These are phyloP conservation scores for Penicillium oxalicum DNA, from an alignment of 2,329 filamentous ascomycete species.

Conservation along the genomic window DNA sequence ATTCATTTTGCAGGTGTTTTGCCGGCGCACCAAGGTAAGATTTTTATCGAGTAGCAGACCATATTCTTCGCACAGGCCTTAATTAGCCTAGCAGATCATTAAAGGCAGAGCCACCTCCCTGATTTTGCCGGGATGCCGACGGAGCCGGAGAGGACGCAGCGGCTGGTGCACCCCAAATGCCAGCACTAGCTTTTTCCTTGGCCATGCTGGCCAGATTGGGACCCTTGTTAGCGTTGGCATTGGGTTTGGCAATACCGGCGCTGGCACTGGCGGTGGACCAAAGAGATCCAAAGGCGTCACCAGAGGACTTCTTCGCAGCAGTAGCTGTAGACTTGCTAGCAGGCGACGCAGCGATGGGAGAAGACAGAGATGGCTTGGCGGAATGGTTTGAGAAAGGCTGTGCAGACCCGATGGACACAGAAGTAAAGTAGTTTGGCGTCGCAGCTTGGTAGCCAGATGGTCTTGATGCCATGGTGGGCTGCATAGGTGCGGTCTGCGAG, in stretches of 20 bases:
- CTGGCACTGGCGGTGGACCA: slow-evolving; percentile 67
- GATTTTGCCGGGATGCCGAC: slow-evolving; percentile 35
- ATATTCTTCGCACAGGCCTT: too few relatives aligned
- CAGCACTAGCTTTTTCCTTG: slow-evolving; percentile 94
- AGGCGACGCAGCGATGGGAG: slow-evolving; percentile 34
- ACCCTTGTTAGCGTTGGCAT: slow-evolving; percentile 55
- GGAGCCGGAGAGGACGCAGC: slow-evolving; percentile 46
- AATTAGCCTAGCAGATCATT: slow-evolving; percentile 38
- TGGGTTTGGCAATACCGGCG: slow-evolving; percentile 67
- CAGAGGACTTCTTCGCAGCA: slow-evolving; percentile 42
- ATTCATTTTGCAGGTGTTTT: too few relatives aligned
- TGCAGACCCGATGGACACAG: slow-evolving; percentile 49
- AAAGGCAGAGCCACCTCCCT: slow-evolving; percentile 29
- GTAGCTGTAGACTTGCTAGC: slow-evolving; percentile 44
- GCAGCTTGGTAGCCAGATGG: slow-evolving; percentile 65
- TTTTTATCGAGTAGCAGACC: background rate
- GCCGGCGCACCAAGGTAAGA: too few relatives aligned
- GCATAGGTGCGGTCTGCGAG: slow-evolving; percentile 35
- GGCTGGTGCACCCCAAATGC: slow-evolving; percentile 80
- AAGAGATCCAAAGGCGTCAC: slow-evolving; percentile 84
- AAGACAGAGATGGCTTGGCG: slow-evolving; percentile 34
- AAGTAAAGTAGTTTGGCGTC: slow-evolving; percentile 92
- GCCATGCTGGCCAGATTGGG: slow-evolving; percentile 87
- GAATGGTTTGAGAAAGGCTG: slow-evolving; percentile 31
- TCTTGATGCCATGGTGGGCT: slow-evolving; percentile 44